phyloP scores from a whole-genome alignment of 495 filamentous ascomycete genomes.

The Podospora pseudocomata region DNA sequence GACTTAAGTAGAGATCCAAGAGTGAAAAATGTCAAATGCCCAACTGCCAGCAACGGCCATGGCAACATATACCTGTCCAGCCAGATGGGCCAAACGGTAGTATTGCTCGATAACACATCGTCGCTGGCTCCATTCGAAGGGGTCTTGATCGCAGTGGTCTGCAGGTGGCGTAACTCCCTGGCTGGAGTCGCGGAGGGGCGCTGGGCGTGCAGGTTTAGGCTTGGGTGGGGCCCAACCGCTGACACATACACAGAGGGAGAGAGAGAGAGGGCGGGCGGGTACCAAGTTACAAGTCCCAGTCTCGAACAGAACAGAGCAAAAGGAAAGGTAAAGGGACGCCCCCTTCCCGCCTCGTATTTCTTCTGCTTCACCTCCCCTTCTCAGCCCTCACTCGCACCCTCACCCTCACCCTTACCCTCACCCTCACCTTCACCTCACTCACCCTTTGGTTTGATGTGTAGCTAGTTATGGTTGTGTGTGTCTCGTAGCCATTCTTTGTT shows the following conservation, averaged over 20 bases:
- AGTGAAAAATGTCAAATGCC: background rate
- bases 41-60: background rate
- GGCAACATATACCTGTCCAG: background rate
- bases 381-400: background rate
- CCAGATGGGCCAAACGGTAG: constrained; percentile 6
- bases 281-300: constrained; percentile 5
- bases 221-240: constrained; percentile 8
- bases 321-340: constrained; percentile 19
- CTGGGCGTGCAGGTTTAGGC: background rate
- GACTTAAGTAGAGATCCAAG: background rate
- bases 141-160: background rate
- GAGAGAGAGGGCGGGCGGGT: constrained; percentile 11
- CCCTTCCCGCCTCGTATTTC: constrained; percentile 29
- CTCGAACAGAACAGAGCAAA: background rate
- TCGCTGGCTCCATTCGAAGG: constrained; percentile 24
- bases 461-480: background rate
- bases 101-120: constrained; percentile 3
- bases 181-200: constrained; percentile 10
- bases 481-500: background rate
- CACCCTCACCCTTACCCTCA: constrained; percentile 1
- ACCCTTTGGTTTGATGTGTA: background rate
- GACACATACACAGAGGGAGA: background rate
- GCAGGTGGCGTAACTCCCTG: constrained; percentile 2
- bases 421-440: background rate
- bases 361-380: constrained; percentile 8